Base-by-base conservation (phyloP, 768 basidiomycete species). In the Tephrocybe rancida region DNA sequence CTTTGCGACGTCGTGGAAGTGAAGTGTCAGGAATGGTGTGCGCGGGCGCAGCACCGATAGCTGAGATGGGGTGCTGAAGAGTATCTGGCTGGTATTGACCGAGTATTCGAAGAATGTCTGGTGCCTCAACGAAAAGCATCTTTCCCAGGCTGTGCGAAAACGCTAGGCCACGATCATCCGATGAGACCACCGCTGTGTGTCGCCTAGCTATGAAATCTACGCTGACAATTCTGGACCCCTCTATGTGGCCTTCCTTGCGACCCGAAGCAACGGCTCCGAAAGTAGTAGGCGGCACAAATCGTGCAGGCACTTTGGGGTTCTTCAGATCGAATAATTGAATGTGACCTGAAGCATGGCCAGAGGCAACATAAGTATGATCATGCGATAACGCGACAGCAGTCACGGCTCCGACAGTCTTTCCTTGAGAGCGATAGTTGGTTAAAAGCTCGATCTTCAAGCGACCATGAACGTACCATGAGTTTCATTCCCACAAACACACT, bases 61-160 rank as follows among this genome's bases (percentile, higher is more conserved):
- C 26, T n/a, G 35, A 13, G 19, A 48, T 21, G n/a, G 11, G 14
- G 9, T 48, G 60, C 8, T 54, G 19, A 32, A 44, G 50, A 38
- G 70, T 68, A 38, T 77, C 76, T 25, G 86, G 82, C 3, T 91
- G 90, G 64, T 98, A 96, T 62, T 88, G 91, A 1, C 97, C 97
- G 2, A 98, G 79, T 48, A 99, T 92, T 16, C 97, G 87, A 41
- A 98, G 80, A 29, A 92, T 92, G 67, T 99, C 97, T 14, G 91
- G 86, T 11, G 95, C 95, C 42, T 98, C 95, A 5, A 99, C 88
- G 59, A 97, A 97, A 13, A 98, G 77, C 10, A 98, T 87, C 67
- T 92, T 95, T 24, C 97, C 94, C 3, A 99, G 74, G 50, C 89
- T 91, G 70, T 98, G 95, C 66, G 92, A 97, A 70, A 99, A 99